phyloP scores from a whole-genome alignment of 75 land plant genomes.

The Larix kaempferi region DNA sequence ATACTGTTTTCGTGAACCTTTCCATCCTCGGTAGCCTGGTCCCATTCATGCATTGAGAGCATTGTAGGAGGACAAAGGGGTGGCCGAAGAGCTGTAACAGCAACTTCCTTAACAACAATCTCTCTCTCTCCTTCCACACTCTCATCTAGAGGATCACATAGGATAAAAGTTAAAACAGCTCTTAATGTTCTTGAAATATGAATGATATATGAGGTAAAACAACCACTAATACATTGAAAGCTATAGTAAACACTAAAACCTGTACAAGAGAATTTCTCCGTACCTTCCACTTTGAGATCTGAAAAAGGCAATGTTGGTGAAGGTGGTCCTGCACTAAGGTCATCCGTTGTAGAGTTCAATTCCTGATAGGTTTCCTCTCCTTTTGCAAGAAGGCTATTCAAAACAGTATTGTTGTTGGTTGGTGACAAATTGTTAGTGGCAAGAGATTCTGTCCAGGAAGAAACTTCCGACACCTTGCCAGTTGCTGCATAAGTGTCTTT shows the following conservation, averaged over 20 bases:
- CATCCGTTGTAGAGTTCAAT: neutral
- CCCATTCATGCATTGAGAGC: neutral
- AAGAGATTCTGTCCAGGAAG: neutral
- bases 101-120: neutral
- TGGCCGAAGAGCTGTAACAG: neutral
- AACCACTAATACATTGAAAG: neutral
- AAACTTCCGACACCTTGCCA: neutral
- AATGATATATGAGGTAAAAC: neutral
- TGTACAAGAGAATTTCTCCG: neutral
- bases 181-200: neutral
- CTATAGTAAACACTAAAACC: neutral
- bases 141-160: neutral
- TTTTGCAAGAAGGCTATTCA: neutral
- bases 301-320: constrained; percentile 1
- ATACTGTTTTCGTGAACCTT: constrained; percentile 4
- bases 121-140: neutral
- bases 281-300: constrained; percentile 8
- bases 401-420: constrained; percentile 1
- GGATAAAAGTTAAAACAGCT: neutral
- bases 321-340: neutral
- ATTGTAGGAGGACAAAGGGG: neutral
- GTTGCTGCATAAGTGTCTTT: neutral
- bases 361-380: neutral
- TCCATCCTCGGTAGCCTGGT: neutral
- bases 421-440: neutral